A percentile compares a stretch with the other conserved stretches of the same genome.
These are phyloP conservation scores for Yamadazyma conglobata DNA, from an alignment of 1,139 yeast species.

Conservation along the genomic window DNA sequence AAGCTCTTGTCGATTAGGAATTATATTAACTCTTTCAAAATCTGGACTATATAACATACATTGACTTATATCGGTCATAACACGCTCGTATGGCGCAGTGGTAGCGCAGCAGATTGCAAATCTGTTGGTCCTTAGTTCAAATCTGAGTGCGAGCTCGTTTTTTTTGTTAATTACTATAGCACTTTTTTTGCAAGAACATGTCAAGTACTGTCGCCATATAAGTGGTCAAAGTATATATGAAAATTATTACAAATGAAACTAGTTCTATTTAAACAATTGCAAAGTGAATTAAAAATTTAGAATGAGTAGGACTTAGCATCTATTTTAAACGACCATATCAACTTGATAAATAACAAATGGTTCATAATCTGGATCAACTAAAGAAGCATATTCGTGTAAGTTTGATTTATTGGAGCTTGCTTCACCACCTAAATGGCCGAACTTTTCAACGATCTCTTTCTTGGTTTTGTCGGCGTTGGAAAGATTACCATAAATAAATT, in stretches of 20 bases:
- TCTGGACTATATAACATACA: background rate
- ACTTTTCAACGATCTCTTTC: constrained; percentile 64
- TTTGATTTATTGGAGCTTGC: constrained; percentile 68
- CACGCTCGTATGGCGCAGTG: constrained; percentile 61
- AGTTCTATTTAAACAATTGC: constrained; percentile 2
- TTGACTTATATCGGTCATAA: constrained; percentile 40
- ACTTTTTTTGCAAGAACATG: too few species aligned
- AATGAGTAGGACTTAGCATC: too few species aligned
- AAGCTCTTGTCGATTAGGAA: too few species aligned
- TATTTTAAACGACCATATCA: constrained; percentile 23
- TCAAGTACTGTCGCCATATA: background rate
- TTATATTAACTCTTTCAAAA: background rate
- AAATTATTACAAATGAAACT: constrained; percentile 1
- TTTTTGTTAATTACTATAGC: constrained; percentile 8
- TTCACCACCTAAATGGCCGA: constrained; percentile 88
- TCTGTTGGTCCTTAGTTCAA: constrained; percentile 68
- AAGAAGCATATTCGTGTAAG: constrained; percentile 80
- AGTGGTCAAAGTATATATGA: background rate
- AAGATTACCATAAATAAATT: constrained; percentile 36
- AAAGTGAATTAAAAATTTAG: constrained; percentile 4
- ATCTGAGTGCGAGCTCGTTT: constrained; percentile 69
- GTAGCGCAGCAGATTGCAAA: constrained; percentile 57
- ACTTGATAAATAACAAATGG: constrained; percentile 83
- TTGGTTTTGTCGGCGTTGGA: constrained; percentile 56
- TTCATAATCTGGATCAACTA: constrained; percentile 92